Percentiles rank a stretch among this genome's conserved stretches.
Evolutionary conservation across 1,284 basidiomycete species (phyloP).

Genomic region (Fomitopsis schrenkii): DNA sequence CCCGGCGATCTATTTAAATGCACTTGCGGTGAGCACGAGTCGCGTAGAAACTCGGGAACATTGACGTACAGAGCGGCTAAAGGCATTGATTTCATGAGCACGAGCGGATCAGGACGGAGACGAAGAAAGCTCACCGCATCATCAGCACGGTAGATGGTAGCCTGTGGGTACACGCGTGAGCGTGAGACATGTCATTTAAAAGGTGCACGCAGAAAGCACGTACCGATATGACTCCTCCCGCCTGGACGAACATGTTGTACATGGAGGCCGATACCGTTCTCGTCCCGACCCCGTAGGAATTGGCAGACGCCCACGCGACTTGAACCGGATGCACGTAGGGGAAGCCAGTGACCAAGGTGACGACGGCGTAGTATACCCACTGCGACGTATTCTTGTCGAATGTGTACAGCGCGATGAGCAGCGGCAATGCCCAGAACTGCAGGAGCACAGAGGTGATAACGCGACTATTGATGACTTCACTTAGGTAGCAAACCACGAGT

Average conservation of each 20-base stretch:
- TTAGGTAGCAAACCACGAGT: conserved; percentile 45
- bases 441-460: conserved; percentile 49
- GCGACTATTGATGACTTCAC: conserved; percentile 53
- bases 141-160: conserved; percentile 30
- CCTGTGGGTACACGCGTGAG: conserved; percentile 11
- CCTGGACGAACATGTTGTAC: conserved; percentile 65
- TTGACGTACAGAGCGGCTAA: conserved; percentile 42
- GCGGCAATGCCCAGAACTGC: conserved; percentile 59
- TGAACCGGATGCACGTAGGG: conserved; percentile 42
- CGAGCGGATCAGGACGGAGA: neutral
- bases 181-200: neutral
- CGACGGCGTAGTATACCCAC: conserved; percentile 58
- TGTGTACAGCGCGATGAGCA: conserved; percentile 54
- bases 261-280: conserved; percentile 53
- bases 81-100: neutral
- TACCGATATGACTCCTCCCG: conserved; percentile 46
- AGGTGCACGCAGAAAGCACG: conserved; percentile 14
- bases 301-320: conserved; percentile 60
- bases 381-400: conserved; percentile 48
- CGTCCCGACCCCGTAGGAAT: conserved; percentile 54
- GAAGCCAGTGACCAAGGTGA: conserved; percentile 52
- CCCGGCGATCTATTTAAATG: conserved; percentile 33
- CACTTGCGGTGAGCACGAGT: neutral
- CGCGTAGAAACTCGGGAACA: neutral
- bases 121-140: conserved; percentile 20